Base-by-base conservation (phyloP, 805 yeast species). In the Wickerhamiella dianesei region DNA sequence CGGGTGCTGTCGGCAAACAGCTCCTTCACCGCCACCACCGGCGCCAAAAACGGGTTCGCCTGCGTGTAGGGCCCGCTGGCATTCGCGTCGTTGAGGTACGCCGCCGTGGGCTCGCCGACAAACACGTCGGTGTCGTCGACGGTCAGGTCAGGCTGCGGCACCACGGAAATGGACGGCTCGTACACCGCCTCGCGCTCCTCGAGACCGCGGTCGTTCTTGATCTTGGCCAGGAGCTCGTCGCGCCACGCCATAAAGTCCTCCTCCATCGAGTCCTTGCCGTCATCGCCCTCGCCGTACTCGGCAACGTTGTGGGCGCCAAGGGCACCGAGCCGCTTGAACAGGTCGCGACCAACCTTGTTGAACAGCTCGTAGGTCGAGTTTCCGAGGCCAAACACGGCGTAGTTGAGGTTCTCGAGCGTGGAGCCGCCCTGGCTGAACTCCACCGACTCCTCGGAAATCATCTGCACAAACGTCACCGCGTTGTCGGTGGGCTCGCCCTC, bases 401-500 rank as follows among this genome's bases (percentile, higher is more conserved):
- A 87, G 55, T 74, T 77, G 51, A 87, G 59, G 50, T 73, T 75
- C 5, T 72, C 59, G 56, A 88, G 69, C 22, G 55, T 54, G 37
- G 58, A 52, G 6, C 58, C 66, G 20, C 64, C 69, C 37, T 57
- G 51, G 29, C 66, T 61, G 50, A 73, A 76, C 39, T 68, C 73
- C 20, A 74, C 75, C 21, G 76, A 79, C 44, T 73, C 76, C 46
- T 70, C 64, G 21, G 63, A 56, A 32, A 77, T 75, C 58, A 88
- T 73, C 48, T 80, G 82, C 60, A 77, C 79, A 62, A 92, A 85
- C 36, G 77, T 78, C 39, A 75, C 74, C n/a, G 96, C 92, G 57
- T 85, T 84, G 63, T 89, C 98, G 13, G 98, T 89, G 56, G 95
- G 95, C 63, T 89, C 98, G 61, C 98, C 98, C 67, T 89, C 98